A percentile compares a stretch with the other conserved stretches of the same genome.
phyloP scores from a whole-genome alignment of 345 rosid species.

The rapeseed (Brassica napus) region Da-Ae NC_063441.1:11807001-11807500 shows the following conservation, averaged over 20 bases:
- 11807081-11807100: neutral
- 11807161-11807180: neutral
- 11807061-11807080: neutral
- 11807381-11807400: neutral
- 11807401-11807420: neutral
- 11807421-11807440: neutral
- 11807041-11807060: neutral
- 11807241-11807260: neutral
- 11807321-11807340: neutral
- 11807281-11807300: conserved; percentile 17
- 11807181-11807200: neutral
- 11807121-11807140: neutral
- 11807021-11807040: neutral
- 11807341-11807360: neutral
- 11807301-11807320: neutral
- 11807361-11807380: conserved; percentile 10
- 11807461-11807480: neutral
- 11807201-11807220: neutral
- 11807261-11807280: neutral
- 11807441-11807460: neutral
- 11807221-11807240: neutral
- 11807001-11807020: neutral
- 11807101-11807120: neutral
- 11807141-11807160: neutral
- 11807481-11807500: neutral